Conservation (phyloP, 192 early-diverging fungal genomes). For the Backusella morwellensis region DNA sequence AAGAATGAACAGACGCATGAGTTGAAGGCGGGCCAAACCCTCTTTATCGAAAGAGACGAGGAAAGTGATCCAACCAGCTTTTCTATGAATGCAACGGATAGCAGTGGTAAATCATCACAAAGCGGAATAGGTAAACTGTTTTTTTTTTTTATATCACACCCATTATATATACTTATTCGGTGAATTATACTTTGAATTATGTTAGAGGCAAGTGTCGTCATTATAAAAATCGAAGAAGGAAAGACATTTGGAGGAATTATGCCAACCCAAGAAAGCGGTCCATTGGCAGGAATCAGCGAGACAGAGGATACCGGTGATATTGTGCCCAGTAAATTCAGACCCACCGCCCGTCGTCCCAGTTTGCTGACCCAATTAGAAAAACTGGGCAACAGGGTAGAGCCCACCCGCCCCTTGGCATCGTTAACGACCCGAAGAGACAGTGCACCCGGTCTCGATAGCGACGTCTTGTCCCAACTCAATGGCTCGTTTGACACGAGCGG, state of each 20-base stretch:
- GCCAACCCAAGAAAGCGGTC: background rate
- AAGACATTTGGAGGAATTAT: background rate
- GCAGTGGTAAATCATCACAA: background rate
- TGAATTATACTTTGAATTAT: no score
- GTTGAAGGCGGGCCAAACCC: constrained; percentile 42
- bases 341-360: background rate
- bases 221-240: constrained; percentile 17
- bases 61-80: constrained; percentile 38
- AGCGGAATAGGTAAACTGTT: background rate
- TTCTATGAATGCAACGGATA: background rate
- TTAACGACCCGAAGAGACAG: background rate
- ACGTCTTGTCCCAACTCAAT: background rate
- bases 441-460: background rate
- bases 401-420: background rate
- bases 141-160: no score
- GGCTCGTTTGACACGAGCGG: constrained; percentile 41
- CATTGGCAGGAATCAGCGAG: background rate
- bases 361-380: background rate
- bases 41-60: constrained; percentile 53
- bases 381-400: background rate
- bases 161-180: no score
- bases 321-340: background rate
- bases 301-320: background rate
- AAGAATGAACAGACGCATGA: constrained; percentile 14
- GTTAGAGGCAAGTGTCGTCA: constrained; percentile 10